Percentiles rank a stretch among this genome's conserved stretches.
These are phyloP conservation scores for Stentor coeruleus DNA, from an alignment of 73 alveolate species.

Conservation along the genomic window DNA sequence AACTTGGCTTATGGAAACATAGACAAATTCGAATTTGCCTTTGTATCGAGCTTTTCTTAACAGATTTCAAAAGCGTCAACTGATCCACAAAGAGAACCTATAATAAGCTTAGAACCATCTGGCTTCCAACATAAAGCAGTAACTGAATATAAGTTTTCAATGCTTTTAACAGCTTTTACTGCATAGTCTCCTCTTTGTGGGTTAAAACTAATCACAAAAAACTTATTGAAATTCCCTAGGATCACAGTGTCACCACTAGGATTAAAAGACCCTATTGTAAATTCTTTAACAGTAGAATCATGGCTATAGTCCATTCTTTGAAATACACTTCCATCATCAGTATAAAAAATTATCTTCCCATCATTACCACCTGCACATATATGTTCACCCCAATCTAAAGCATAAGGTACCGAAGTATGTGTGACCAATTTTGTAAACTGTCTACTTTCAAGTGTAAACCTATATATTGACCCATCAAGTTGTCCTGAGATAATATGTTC, in stretches of 20 bases:
- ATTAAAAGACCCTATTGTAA: constrained; percentile 91
- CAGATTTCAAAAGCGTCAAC: constrained; percentile 98
- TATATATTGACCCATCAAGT: constrained; percentile 95
- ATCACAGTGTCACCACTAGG: constrained; percentile 98
- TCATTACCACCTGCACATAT: constrained; percentile 98
- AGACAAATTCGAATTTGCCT: constrained; percentile 97
- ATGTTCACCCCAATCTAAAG: constrained; percentile 97
- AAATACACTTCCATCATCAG: constrained; percentile 87
- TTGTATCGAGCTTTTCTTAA: constrained; percentile 88
- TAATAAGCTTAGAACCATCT: constrained; percentile 96
- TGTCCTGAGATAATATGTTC: constrained; percentile 96
- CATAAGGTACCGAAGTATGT: constrained; percentile 91
- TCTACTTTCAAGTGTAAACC: constrained; percentile 88
- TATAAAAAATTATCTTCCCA: constrained; percentile 90
- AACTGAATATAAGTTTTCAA: constrained; percentile 96
- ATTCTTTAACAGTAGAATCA: constrained; percentile 95
- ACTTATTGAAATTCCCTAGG: constrained; percentile 95
- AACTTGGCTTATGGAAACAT: constrained; percentile 96
- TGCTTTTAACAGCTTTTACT: constrained; percentile 82
- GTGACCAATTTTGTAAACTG: constrained; percentile 56
- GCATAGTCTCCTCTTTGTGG: constrained; percentile 97
- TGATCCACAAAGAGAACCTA: constrained; percentile 96
- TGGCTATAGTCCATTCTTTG: constrained; percentile 95
- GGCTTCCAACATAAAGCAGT: constrained; percentile 99
- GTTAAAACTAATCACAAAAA: constrained; percentile 85